These are phyloP conservation scores for Cephalotrichum gorgonifer DNA, from an alignment of 2,329 filamentous ascomycete genomes.

Conservation along the genomic window DNA sequence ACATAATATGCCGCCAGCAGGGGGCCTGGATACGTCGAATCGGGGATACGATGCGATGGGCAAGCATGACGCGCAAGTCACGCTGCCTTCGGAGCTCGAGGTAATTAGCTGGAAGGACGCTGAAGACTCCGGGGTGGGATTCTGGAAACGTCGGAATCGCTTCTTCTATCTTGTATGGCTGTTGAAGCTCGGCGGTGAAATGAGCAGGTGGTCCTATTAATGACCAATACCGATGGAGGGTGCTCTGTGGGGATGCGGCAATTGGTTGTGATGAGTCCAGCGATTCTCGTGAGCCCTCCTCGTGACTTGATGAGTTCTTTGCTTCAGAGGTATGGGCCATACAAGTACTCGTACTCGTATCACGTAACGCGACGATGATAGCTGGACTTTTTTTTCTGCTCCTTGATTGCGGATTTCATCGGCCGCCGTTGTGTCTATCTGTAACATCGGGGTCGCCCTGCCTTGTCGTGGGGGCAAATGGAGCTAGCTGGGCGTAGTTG, in stretches of 20 bases:
- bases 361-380: neutral
- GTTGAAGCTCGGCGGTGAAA: neutral
- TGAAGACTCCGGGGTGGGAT: neutral
- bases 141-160: neutral
- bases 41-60: too few relatives aligned
- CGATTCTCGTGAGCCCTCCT: neutral
- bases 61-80: too few relatives aligned
- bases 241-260: neutral
- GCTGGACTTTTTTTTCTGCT: too few relatives aligned
- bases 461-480: neutral
- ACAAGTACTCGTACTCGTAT: too few relatives aligned
- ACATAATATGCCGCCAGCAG: neutral
- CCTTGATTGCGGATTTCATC: neutral
- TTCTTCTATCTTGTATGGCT: neutral
- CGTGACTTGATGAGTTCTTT: neutral
- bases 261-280: neutral
- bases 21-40: too few relatives aligned
- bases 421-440: neutral
- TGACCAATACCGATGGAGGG: neutral
- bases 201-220: neutral
- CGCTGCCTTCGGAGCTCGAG: neutral
- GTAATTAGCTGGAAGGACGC: neutral
- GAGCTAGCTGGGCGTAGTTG: neutral
- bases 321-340: too few relatives aligned
- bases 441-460: neutral